Evolutionary conservation across 208 protist species (phyloP).

Genomic region (Crithidia bombi): DNA sequence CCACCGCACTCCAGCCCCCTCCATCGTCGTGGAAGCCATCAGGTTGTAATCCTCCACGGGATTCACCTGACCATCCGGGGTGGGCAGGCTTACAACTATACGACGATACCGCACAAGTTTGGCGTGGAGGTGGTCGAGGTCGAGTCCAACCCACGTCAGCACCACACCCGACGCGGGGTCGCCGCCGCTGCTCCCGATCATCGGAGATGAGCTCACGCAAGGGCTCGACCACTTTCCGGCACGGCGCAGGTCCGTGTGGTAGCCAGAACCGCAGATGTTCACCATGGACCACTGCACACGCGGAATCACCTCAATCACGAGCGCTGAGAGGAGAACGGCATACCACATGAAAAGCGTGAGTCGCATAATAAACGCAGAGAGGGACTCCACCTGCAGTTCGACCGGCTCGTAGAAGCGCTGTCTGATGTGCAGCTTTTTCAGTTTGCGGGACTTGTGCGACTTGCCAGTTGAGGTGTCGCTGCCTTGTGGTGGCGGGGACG

Average conservation of each 20-base stretch:
- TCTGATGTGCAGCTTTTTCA: slow-evolving; percentile 9
- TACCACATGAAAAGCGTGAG: slow-evolving; percentile 70
- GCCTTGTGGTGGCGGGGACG: background rate
- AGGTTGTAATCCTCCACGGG: slow-evolving; percentile 15
- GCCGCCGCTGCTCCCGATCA: background rate
- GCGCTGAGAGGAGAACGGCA: slow-evolving; percentile 44
- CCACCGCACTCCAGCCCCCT: slow-evolving; percentile 2
- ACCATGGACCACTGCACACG: slow-evolving; percentile 55
- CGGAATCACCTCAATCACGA: slow-evolving; percentile 64
- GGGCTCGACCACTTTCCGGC: slow-evolving; percentile 32
- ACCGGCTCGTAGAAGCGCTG: slow-evolving; percentile 51
- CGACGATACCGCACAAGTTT: slow-evolving; percentile 45
- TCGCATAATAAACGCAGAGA: slow-evolving; percentile 48
- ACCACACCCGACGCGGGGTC: slow-evolving; percentile 4
- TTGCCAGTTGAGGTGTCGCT: background rate
- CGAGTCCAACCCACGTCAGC: slow-evolving; percentile 44
- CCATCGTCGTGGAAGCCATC: slow-evolving; percentile 18
- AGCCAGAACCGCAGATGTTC: slow-evolving; percentile 61
- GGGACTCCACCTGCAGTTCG: slow-evolving; percentile 83
- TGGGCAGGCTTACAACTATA: slow-evolving; percentile 49
- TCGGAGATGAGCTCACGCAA: slow-evolving; percentile 15
- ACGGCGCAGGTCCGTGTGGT: slow-evolving; percentile 43
- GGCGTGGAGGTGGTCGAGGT: slow-evolving; percentile 26
- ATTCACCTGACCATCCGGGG: slow-evolving; percentile 17
- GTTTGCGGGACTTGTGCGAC: slow-evolving; percentile 1